Evolutionary conservation across 306 rosid genomes (phyloP), one percentile per base, ranked within the genome.

Genomic region (Purshia tridentata): DNA sequence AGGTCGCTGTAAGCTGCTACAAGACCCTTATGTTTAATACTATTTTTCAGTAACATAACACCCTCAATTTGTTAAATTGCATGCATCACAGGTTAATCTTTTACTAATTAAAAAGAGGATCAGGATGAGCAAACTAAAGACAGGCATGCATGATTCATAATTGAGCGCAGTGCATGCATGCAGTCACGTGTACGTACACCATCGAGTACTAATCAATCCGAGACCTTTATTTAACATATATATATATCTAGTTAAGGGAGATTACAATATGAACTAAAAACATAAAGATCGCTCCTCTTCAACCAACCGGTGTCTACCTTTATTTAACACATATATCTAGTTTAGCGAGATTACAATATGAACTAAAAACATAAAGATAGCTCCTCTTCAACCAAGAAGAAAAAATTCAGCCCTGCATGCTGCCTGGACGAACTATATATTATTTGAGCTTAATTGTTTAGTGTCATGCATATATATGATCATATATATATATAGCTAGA

Each of bases 221-320:
- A 11, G 4, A n/a, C 62, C 48, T 72, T 67, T 78, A 67, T 67
- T 73, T 12, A 49, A 35, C 64, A 61, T 16, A 62, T 29, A 11
- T 57, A 10, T 5, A 57, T 23, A 35, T 6, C 55, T 19, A 57
- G 49, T 37, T 45, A 35, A 54, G 35, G 50, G 50, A 64, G 71
- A 46, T 65, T 65, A 49, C 74, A 23, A 23, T 23, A 66, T 49
- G 52, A 72, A 66, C 22, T 41, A 13, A 19, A 70, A 41, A 70
- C 67, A 20, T 20, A 65, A 15, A 70, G 35, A 23, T 23, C 41
- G 53, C 64, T 41, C 51, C 22, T 20, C 64, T 39, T 55, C 62
- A 39, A 10, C 73, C 69, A 39, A 52, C 63, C 18, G 63, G n/a
- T 14, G 18, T 35, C 44, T 6, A 44, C 62, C 48, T 72, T 67